Evolutionary conservation across 495 filamentous ascomycete genomes (phyloP), one percentile per base, ranked within the genome.

Genomic region (Aspergillus cavernicola): DNA sequence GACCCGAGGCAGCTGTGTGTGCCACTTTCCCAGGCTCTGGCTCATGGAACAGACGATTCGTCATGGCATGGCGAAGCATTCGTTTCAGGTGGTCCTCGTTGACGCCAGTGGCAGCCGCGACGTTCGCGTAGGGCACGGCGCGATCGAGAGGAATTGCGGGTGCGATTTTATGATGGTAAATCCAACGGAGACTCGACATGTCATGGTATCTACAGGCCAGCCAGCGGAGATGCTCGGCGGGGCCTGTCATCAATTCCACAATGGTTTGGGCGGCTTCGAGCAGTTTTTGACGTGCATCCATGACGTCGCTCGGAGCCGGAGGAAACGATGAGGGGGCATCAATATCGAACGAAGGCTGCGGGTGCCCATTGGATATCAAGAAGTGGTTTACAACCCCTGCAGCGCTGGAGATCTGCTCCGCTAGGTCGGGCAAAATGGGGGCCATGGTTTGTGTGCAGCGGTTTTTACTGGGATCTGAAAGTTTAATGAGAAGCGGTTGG

Each of bases 141-240:
- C 40, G 24, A 19, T 35, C 39, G 1, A 35, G 26, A 3, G 50
- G 50, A 10, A 52, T 15, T 1, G 28, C 24, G 4, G 38, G 13
- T 0, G 39, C 23, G 37, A 52, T 43, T 5, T 52, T 44, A 38
- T 35, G 35, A 24, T 52, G 50, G 38, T 35, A 52, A 4, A 43
- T 31, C 50, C 50, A 52, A 13, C 39, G 50, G 8, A 52, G 28
- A 15, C 23, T 41, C 8, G 37, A 43, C 24, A 52, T 52, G 38
- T 40, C 29, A 23, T 48, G 44, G 29, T 48, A 48, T 18, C 43
- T 32, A 18, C 43, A 46, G 7, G 43, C 43, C 7, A 46, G 10
- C 43, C 43, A 46, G 3, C 43, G 24, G 23, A 46, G 18, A 32
- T 46, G 43, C 28, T 46, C 43, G 1, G 23, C 26, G 3, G 43